Conservation (phyloP, 768 basidiomycete genomes). For the Lactarius evosmus region DNA sequence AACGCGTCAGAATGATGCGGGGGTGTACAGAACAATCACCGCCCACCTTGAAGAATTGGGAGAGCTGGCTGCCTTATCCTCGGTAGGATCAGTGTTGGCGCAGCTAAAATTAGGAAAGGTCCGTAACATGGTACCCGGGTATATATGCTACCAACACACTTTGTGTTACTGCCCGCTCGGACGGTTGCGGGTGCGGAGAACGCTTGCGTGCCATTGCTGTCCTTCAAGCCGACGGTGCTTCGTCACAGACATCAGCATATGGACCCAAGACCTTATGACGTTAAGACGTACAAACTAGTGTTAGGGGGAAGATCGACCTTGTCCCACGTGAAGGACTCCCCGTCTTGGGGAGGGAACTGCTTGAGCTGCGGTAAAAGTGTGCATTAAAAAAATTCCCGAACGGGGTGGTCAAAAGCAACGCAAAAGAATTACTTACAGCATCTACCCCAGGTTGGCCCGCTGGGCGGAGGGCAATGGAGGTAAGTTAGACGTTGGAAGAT, state of each 20-base stretch:
- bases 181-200: constrained; percentile 54
- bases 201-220: constrained; percentile 49
- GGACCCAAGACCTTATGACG: background rate
- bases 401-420: background rate
- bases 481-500: background rate
- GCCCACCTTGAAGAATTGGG: constrained; percentile 1
- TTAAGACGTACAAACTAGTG: constrained; percentile 46
- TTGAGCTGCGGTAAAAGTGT: constrained; percentile 43
- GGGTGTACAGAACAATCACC: background rate
- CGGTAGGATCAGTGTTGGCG: constrained; percentile 13
- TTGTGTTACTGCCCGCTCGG: constrained; percentile 35
- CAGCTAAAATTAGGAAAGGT: constrained; percentile 12
- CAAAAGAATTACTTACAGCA: constrained; percentile 42
- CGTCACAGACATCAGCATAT: constrained; percentile 6
- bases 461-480: constrained; percentile 29
- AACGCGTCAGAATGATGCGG: background rate
- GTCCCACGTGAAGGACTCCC: constrained; percentile 49
- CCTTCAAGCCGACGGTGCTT: constrained; percentile 58
- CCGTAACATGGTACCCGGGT: background rate
- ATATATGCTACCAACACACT: constrained; percentile 32
- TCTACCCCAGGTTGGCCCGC: constrained; percentile 51
- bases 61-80: constrained; percentile 14
- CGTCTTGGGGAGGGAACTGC: constrained; percentile 46
- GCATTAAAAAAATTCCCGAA: background rate
- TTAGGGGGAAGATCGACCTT: constrained; percentile 44